Evolutionary conservation across 139 green algal species (phyloP).

Genomic region (Trebouxia sp.): DNA sequence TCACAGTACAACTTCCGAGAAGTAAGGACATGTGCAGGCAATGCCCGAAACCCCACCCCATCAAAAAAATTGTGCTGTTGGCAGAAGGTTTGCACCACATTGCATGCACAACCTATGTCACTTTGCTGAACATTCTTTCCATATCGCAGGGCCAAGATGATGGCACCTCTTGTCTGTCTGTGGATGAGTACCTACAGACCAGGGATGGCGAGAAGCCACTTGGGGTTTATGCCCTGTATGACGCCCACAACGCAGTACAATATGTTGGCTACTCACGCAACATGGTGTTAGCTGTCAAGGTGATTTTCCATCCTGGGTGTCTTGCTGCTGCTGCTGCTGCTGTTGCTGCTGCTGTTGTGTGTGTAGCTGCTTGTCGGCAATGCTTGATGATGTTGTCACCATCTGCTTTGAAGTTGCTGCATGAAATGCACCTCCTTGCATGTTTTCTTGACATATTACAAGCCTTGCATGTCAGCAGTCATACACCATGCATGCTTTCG

Average conservation of each 20-base stretch:
- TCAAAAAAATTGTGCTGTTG: not conserved
- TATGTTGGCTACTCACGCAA: slow-evolving; percentile 87
- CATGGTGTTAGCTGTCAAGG: slow-evolving; percentile 79
- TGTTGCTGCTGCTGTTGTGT: not conserved
- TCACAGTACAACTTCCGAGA: slow-evolving; percentile 48
- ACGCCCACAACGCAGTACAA: slow-evolving; percentile 63
- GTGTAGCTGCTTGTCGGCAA: too few species aligned
- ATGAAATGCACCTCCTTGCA: too few species aligned
- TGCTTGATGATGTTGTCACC: too few species aligned
- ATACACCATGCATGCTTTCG: too few species aligned
- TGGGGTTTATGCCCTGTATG: slow-evolving; percentile 88
- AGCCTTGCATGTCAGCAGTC: too few species aligned
- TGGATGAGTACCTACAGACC: slow-evolving; percentile 59
- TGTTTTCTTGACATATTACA: too few species aligned
- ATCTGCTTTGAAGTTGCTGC: too few species aligned
- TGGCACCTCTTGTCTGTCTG: slow-evolving; percentile 60
- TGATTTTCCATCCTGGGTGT: not conserved
- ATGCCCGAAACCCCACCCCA: not conserved
- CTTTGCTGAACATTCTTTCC: not conserved
- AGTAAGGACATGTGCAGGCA: slow-evolving; percentile 31
- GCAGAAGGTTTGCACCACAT: not conserved
- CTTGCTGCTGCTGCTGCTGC: not conserved
- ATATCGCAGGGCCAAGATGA: slow-evolving; percentile 82
- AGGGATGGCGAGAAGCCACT: slow-evolving; percentile 71
- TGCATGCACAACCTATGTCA: not conserved